These are phyloP conservation scores for Sutorius eximius DNA, from an alignment of 1,284 basidiomycete species.

Conservation along the genomic window DNA sequence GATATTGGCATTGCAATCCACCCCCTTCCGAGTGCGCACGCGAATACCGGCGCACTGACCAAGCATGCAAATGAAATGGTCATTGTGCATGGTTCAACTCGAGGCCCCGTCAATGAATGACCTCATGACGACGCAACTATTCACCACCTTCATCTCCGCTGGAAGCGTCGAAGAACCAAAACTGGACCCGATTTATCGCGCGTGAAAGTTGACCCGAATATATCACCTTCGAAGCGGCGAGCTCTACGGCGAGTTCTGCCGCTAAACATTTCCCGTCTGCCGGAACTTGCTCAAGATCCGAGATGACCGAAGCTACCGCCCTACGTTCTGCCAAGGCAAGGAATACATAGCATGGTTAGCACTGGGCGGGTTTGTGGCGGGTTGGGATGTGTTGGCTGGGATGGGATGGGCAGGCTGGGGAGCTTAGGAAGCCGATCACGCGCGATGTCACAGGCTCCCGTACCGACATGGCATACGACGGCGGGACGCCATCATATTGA, in stretches of 20 bases:
- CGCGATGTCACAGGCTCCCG: too few relatives aligned
- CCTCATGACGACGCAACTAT: background rate
- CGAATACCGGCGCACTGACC: background rate
- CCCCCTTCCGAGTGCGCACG: background rate
- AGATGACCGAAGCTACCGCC: background rate
- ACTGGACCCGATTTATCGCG: background rate
- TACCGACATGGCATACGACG: background rate
- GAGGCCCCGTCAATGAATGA: background rate
- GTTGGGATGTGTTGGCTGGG: constrained; percentile 4
- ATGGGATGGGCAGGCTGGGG: background rate
- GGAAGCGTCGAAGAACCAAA: background rate
- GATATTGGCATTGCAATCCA: background rate
- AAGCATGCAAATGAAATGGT: background rate
- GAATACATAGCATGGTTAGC: background rate
- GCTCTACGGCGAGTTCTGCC: background rate
- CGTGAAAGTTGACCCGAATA: background rate
- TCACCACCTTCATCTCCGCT: constrained; percentile 6
- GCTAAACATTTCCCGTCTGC: background rate
- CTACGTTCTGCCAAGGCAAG: background rate
- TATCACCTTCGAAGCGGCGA: background rate
- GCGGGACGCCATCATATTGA: background rate
- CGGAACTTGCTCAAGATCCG: background rate
- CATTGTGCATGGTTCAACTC: background rate
- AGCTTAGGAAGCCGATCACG: background rate
- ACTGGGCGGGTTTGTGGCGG: background rate